These are phyloP conservation scores for Leucogyrophana mollusca DNA, from an alignment of 768 basidiomycete genomes.

Conservation along the genomic window DNA sequence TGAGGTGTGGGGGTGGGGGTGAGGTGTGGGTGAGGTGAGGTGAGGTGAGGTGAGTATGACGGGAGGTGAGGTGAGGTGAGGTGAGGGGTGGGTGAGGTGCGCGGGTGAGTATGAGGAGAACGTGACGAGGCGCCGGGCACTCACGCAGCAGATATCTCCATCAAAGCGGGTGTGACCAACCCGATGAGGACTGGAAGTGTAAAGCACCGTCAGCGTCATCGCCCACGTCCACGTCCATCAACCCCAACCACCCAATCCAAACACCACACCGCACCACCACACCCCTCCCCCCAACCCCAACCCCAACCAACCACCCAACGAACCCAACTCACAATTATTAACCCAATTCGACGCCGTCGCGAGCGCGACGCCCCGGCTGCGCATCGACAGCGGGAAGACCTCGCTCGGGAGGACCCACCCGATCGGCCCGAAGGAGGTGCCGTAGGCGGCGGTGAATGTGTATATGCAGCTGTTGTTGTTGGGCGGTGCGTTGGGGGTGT, in stretches of 20 bases:
- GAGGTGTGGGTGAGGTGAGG: not conserved
- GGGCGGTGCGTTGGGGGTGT: not conserved
- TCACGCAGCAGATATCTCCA: slow-evolving; percentile 60
- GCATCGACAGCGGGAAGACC: slow-evolving; percentile 75
- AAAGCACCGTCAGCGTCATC: not conserved
- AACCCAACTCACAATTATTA: slow-evolving; percentile 74
- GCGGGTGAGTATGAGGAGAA: slow-evolving; percentile 1
- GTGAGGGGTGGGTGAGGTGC: not conserved
- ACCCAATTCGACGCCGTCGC: slow-evolving; percentile 86
- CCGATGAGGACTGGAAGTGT: slow-evolving; percentile 64
- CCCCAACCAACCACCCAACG: no score
- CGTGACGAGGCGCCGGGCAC: slow-evolving; percentile 10
- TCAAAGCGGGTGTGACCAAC: slow-evolving; percentile 63
- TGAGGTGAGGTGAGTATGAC: not conserved
- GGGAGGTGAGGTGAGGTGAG: not conserved
- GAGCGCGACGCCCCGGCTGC: slow-evolving; percentile 80
- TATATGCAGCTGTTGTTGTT: slow-evolving; percentile 54
- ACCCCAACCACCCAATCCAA: no score
- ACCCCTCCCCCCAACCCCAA: no score
- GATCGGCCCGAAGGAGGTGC: slow-evolving; percentile 74
- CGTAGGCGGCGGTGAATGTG: slow-evolving; percentile 74
- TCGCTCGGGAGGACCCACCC: slow-evolving; percentile 85
- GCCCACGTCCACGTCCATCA: no score
- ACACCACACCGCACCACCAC: no score
- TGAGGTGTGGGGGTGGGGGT: not conserved